These are phyloP conservation scores for Aureobasidium namibiae DNA, from an alignment of 2,329 filamentous ascomycete species.

Conservation along the genomic window DNA sequence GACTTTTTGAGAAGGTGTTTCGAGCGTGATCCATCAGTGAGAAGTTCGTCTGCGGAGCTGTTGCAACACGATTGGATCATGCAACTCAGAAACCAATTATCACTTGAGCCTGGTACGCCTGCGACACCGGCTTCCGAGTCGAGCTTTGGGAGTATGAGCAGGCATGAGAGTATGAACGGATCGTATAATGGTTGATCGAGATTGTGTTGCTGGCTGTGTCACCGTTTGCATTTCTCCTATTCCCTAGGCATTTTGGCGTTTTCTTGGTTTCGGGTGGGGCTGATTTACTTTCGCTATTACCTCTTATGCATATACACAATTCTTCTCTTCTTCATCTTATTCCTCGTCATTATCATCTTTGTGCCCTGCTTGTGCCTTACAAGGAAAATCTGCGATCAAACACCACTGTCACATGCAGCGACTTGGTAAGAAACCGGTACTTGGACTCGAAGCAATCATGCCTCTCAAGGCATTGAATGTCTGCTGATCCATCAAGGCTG, in stretches of 20 bases:
- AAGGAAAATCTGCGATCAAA: too few relatives aligned
- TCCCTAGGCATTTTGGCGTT: not conserved
- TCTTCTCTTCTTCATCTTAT: not conserved
- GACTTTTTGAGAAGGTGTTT: constrained; percentile 89
- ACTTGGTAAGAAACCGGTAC: not conserved
- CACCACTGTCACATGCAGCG: not conserved
- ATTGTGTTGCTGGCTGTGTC: not conserved
- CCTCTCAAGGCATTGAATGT: too few relatives aligned
- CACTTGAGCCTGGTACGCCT: constrained; percentile 39
- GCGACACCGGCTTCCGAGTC: constrained; percentile 29
- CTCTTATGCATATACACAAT: not conserved
- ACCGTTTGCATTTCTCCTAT: not conserved
- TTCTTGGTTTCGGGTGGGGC: not conserved
- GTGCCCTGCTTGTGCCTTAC: too few relatives aligned
- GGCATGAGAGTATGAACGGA: constrained; percentile 7
- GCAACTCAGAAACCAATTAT: constrained; percentile 37
- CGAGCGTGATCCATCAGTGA: constrained; percentile 67
- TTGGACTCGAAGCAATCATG: not conserved
- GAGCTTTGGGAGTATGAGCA: constrained; percentile 6
- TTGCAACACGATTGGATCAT: constrained; percentile 87
- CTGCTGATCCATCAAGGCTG: too few relatives aligned
- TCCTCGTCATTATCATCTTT: too few relatives aligned
- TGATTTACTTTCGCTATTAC: not conserved
- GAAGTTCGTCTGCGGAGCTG: constrained; percentile 77
- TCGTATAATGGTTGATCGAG: not conserved